phyloP scores from a whole-genome alignment of 2,329 filamentous ascomycete genomes.

The Ophiosphaerella korrae region DNA sequence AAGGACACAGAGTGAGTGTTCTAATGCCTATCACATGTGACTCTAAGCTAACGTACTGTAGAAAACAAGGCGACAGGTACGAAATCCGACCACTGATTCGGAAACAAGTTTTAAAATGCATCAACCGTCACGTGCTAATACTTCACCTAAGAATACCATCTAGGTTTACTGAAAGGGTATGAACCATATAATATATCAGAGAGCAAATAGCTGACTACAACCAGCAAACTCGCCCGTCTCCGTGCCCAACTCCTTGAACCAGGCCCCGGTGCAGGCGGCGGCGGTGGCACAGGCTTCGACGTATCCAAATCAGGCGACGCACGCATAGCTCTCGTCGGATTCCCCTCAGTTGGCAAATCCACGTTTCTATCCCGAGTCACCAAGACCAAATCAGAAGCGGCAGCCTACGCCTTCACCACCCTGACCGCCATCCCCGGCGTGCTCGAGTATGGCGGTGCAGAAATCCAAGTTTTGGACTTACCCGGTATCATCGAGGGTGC shows the following conservation, averaged over 20 bases:
- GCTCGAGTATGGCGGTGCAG: conserved; percentile 94
- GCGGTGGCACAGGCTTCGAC: conserved; percentile 79
- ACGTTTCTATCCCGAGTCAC: conserved; percentile 99
- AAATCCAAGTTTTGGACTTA: conserved; percentile 96
- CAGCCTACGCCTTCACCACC: conserved; percentile 96
- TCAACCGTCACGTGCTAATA: conserved; percentile 45
- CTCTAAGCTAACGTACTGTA: conserved; percentile 53
- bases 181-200: neutral
- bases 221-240: conserved; percentile 90
- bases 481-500: conserved; percentile 98
- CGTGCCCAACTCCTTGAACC: conserved; percentile 94
- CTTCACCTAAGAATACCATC: conserved; percentile 79
- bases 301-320: conserved; percentile 97
- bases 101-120: neutral
- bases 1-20: conserved; percentile 85
- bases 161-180: conserved; percentile 95
- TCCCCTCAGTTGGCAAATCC: conserved; percentile 97
- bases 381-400: conserved; percentile 94
- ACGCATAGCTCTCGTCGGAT: conserved; percentile 95
- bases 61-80: conserved; percentile 99
- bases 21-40: neutral
- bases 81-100: conserved; percentile 31
- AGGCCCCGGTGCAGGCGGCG: conserved; percentile 74
- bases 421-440: conserved; percentile 97
- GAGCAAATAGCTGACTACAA: conserved; percentile 20